A percentile compares a stretch with the other conserved stretches of the same genome.
Evolutionary conservation across 2,329 filamentous ascomycete species (phyloP).

Genomic region (Alternaria sp.): DNA sequence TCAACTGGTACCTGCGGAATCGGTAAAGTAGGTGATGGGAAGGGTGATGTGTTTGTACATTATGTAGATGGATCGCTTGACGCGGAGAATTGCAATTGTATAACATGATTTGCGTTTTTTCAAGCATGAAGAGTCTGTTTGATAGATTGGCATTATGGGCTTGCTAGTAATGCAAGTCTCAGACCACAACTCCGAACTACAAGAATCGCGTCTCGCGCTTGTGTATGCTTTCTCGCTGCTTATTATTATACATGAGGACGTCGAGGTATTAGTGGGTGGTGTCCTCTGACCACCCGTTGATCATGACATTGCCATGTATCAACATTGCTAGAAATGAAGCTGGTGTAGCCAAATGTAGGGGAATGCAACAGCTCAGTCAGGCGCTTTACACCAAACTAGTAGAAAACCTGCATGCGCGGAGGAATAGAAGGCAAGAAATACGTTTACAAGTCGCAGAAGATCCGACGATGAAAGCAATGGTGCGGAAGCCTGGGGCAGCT

Average conservation of each 20-base stretch:
- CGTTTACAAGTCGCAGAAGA: neutral
- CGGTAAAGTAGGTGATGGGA: constrained; percentile 59
- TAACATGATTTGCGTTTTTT: neutral
- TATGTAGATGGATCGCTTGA: constrained; percentile 2
- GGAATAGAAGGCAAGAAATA: neutral
- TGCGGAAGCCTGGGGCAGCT: neutral
- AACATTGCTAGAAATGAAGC: neutral
- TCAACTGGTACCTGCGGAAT: constrained; percentile 91
- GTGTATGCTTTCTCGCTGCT: neutral
- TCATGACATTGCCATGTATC: neutral
- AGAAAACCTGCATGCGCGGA: neutral
- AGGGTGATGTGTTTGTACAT: constrained; percentile 8
- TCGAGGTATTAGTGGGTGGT: constrained; percentile 8
- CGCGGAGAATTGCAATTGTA: constrained; percentile 2
- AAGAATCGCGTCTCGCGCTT: neutral
- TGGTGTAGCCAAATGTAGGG: neutral
- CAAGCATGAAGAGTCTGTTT: neutral
- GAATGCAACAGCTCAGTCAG: neutral
- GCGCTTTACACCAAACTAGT: neutral
- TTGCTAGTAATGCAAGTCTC: neutral
- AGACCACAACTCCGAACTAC: too few species aligned
- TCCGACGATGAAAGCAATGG: neutral
- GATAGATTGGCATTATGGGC: neutral
- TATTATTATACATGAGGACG: constrained; percentile 12
- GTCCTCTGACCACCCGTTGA: constrained; percentile 8